Base-by-base conservation (phyloP, 176 grass and related monocot genomes). In the Rhynchospora pubera region DNA sequence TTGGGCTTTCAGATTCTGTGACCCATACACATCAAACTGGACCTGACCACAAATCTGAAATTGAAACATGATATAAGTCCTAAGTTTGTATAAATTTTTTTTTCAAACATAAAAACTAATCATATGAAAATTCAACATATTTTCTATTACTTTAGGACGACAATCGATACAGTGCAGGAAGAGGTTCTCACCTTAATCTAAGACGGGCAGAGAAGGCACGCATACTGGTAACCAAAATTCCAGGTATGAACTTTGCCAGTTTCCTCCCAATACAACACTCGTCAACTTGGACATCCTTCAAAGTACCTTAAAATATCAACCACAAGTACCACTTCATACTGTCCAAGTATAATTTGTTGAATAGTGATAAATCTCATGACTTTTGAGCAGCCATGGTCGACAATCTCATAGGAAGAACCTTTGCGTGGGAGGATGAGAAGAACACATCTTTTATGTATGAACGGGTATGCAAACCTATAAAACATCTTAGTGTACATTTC, bases 101-200 rank as follows among this genome's bases (percentile, higher is more conserved):
- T 13, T 16, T 55, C 15, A 4, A 77, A 77, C 62, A 23, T 21
- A 56, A 1, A 56, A 30, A 55, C 22, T 56, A 52, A 34, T 56
- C 9, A 56, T 4, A 56, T 77, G 23, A 56, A 55, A 77, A 55
- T 77, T 80, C 42, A 62, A 21, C 12, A 22, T n/a, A n/a, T 65
- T 43, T 66, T 52, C 32, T 65, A 30, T 83, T 55, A 48, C 50
- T 87, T 65, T 86, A 99, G 96, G 91, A 99, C 75, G 85, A 88
- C 60, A 99, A 85, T 69, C 89, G 93, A 84, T 99, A 99, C 16
- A 99, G 83, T 80, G 85, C 93, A 83, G 93, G 97, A 85, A 96
- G 97, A 83, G 97, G 97, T 78, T 89, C 87, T 43, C 97, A 99
- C 80, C 81, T 99, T 58, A 93, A 99, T 88, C 91, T 99, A 61